Percentiles rank a stretch among this genome's conserved stretches.
Evolutionary conservation across 257 asterid species (phyloP).

Genomic region (Capsicum baccatum): DNA sequence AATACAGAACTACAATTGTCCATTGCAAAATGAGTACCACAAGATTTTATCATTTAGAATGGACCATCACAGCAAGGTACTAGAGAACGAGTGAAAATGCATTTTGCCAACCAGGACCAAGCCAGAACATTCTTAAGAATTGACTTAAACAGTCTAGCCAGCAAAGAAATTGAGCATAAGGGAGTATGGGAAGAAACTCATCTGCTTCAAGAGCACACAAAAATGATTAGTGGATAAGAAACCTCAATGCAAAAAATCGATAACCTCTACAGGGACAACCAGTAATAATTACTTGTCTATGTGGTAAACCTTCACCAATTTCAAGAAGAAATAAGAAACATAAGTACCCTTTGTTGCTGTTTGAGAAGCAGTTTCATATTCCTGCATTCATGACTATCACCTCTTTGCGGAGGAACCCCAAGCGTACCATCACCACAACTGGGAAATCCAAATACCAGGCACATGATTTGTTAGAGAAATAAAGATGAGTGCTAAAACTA

Average conservation of each 20-base stretch:
- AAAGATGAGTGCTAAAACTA: neutral
- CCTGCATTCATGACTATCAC: conserved; percentile 96
- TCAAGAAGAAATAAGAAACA: conserved; percentile 27
- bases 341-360: conserved; percentile 88
- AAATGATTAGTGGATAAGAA: too few species aligned
- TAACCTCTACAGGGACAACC: neutral
- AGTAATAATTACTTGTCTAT: neutral
- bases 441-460: conserved; percentile 42
- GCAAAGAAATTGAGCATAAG: neutral
- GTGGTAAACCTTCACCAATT: conserved; percentile 18
- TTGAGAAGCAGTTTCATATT: conserved; percentile 96
- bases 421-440: conserved; percentile 99
- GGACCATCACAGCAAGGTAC: neutral
- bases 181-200: neutral
- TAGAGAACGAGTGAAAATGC: neutral
- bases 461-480: neutral
- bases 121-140: neutral
- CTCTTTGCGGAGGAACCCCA: conserved; percentile 84
- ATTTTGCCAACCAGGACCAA: conserved; percentile 8
- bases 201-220: neutral
- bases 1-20: neutral
- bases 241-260: neutral
- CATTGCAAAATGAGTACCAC: neutral
- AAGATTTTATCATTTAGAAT: neutral
- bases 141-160: conserved; percentile 13